These are phyloP conservation scores for Potentilla sterilis DNA, from an alignment of 306 rosid genomes.

Conservation along the genomic window DNA sequence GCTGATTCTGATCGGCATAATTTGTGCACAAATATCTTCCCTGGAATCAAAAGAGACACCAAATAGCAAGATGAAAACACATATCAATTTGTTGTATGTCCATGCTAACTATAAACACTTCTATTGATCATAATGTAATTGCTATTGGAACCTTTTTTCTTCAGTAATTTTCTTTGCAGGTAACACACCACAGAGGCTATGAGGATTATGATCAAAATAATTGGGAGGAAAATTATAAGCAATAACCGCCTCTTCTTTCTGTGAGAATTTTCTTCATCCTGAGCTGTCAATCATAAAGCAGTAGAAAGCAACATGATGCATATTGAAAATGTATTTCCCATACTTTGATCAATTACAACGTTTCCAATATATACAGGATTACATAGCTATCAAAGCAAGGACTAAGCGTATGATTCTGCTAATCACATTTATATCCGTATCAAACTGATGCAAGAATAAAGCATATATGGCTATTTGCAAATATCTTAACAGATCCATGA, in stretches of 20 bases:
- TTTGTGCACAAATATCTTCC: background rate
- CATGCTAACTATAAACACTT: background rate
- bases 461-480: too few relatives aligned
- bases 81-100: background rate
- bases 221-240: conserved; percentile 22
- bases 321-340: too few relatives aligned
- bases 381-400: too few relatives aligned
- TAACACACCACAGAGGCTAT: conserved; percentile 15
- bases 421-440: too few relatives aligned
- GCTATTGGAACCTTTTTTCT: conserved; percentile 19
- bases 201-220: conserved; percentile 12
- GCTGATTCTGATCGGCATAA: background rate
- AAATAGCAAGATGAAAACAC: background rate
- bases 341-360: too few relatives aligned
- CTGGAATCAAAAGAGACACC: conserved; percentile 1
- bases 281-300: conserved; percentile 19
- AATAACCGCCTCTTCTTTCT: conserved; percentile 11
- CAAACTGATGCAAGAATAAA: too few relatives aligned
- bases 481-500: too few relatives aligned
- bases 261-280: conserved; percentile 18
- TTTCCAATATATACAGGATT: too few relatives aligned
- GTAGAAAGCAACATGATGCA: background rate
- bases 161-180: conserved; percentile 8
- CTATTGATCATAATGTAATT: background rate
- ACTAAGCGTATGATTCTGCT: too few relatives aligned